Evolutionary conservation across 306 rosid genomes (phyloP).

Genomic region (Fragaria vesca): DNA sequence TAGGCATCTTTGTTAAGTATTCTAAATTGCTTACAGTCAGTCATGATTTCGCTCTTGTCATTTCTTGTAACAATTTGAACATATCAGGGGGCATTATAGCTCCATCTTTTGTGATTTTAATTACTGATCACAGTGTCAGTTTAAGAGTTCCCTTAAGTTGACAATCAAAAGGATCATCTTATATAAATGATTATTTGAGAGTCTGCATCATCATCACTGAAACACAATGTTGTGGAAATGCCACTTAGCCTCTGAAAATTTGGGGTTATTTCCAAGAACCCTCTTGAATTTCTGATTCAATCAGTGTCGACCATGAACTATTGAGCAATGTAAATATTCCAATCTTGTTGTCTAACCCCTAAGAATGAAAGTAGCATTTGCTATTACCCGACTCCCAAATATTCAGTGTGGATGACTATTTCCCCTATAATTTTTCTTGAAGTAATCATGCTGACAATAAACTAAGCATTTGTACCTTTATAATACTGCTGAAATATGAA

Average conservation of each 20-base stretch:
- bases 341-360: background rate
- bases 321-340: background rate
- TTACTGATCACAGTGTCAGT: background rate
- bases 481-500: background rate
- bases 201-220: background rate
- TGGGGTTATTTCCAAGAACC: background rate
- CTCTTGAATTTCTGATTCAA: background rate
- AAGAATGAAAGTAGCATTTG: background rate
- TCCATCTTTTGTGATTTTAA: background rate
- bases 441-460: background rate
- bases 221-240: background rate
- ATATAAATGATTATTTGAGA: background rate
- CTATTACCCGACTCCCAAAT: background rate
- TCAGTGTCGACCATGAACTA: background rate
- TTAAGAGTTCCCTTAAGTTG: background rate
- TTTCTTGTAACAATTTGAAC: background rate
- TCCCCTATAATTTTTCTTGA: background rate
- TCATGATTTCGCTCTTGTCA: background rate
- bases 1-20: background rate
- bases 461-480: background rate
- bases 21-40: background rate
- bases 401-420: background rate
- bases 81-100: background rate
- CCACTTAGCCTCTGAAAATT: background rate
- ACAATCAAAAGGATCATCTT: background rate